phyloP scores from a whole-genome alignment of 129 eudicot genomes.

The carrot (Daucus carota) region DNA sequence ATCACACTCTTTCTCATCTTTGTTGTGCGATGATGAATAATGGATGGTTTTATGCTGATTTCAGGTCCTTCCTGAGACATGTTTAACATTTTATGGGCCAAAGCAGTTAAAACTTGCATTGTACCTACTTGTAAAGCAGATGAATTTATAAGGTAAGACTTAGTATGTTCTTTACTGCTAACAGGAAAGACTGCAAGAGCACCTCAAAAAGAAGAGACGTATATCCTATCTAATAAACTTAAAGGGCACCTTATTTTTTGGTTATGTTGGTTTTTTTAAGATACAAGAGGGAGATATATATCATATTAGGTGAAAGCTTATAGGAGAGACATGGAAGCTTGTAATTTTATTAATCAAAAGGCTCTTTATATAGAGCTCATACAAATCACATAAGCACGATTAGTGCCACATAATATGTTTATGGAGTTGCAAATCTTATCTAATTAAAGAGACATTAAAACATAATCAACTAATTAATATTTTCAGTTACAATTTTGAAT shows the following conservation, averaged over 20 bases:
- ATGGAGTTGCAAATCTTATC: too few species aligned
- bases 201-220: neutral
- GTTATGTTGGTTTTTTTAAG: too few species aligned
- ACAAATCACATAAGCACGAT: too few species aligned
- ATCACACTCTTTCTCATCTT: slow-evolving; percentile 6
- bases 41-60: neutral
- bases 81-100: slow-evolving; percentile 90
- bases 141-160: slow-evolving; percentile 66
- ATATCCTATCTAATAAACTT: neutral
- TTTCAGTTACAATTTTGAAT: too few species aligned
- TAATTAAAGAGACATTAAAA: too few species aligned
- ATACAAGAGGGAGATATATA: too few species aligned
- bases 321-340: too few species aligned
- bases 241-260: neutral
- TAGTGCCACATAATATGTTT: too few species aligned
- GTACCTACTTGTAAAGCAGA: slow-evolving; percentile 70
- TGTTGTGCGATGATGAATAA: neutral
- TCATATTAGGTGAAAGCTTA: too few species aligned
- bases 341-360: too few species aligned
- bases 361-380: too few species aligned
- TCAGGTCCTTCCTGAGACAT: slow-evolving; percentile 72
- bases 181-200: neutral
- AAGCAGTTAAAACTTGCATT: slow-evolving; percentile 69
- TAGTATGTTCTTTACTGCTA: neutral
- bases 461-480: too few species aligned